Percentiles rank a stretch among this genome's conserved stretches.
phyloP scores from a whole-genome alignment of 495 filamentous ascomycete species.

The Tuber microsphaerosporum region DNA sequence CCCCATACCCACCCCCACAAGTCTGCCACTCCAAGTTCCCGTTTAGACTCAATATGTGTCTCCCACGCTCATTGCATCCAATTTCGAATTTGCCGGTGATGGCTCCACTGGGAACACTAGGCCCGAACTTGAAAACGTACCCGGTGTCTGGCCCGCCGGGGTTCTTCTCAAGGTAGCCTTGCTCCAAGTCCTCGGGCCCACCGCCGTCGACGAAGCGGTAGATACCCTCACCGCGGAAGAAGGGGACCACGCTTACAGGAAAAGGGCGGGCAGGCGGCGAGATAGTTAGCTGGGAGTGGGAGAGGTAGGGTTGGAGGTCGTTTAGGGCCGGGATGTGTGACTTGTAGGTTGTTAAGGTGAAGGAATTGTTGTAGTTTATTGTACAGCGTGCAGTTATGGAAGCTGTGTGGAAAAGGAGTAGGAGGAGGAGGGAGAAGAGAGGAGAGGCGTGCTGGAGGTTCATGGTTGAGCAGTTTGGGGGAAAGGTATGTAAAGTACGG shows the following conservation, averaged over 20 bases:
- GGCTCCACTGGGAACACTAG: background rate
- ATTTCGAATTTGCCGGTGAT: constrained; percentile 1
- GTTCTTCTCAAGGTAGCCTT: background rate
- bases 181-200: background rate
- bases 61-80: background rate
- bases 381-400: background rate
- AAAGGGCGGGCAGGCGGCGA: background rate
- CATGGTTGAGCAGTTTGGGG: background rate
- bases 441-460: background rate
- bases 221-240: background rate
- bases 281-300: background rate
- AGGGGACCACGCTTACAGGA: background rate
- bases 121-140: background rate
- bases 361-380: background rate
- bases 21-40: background rate
- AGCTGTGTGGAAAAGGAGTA: background rate
- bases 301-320: background rate
- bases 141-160: background rate
- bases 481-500: background rate
- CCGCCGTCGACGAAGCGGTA: background rate
- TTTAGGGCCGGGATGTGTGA: background rate
- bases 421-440: background rate
- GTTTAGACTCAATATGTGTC: background rate
- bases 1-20: background rate
- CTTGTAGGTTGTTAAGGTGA: background rate